Evolutionary conservation across 2,329 filamentous ascomycete genomes (phyloP), one percentile per base, ranked within the genome.

Genomic region (Paraphoma sp.): DNA sequence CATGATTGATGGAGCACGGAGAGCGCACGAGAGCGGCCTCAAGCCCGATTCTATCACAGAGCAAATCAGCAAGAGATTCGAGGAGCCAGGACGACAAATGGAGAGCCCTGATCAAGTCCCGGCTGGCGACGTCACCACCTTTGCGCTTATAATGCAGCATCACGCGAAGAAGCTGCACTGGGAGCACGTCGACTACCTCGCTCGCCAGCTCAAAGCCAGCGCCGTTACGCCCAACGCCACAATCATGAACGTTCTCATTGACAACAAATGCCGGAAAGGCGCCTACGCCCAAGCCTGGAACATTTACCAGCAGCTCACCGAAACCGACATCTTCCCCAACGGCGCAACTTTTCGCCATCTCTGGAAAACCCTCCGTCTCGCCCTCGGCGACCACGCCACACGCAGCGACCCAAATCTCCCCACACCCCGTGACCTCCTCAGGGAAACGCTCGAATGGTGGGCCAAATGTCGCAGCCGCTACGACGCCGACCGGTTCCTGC

Each of bases 131-230:
- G 59, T 60, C 1, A 65, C 62, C 3, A 77, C 74, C 0, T 74
- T 74, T 49, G 70, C 66, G 2, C 43, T 75, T 1, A 63, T 76
- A 9, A 70, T 75, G 61, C 62, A 63, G 6, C 72, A 75, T 43
- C 72, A 74, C 44, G 64, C 66, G 18, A 56, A 60, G 18, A 57
- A 57, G 8, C 45, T 59, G 16, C 69, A 75, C 51, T 73, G 70
- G 73, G 67, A 76, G 33, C 68, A 74, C 41, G 68, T 75, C n/a
- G 68, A 74, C 14, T 75, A 73, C 45, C 63, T 77, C 2, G 33
- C 57, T 3, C 66, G 68, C 28, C 66, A 65, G 40, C 50, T 76
- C n/a, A 60, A 66, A 40, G 51, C 67, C 29, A 50, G 58, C 2
- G 29, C 53, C 12, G 55, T 75, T 6, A 45, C 40, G 7, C 66